A percentile compares a stretch with the other conserved stretches of the same genome.
These are phyloP conservation scores for Backusella circina DNA, from an alignment of 192 early-diverging fungal genomes.

Conservation along the genomic window DNA sequence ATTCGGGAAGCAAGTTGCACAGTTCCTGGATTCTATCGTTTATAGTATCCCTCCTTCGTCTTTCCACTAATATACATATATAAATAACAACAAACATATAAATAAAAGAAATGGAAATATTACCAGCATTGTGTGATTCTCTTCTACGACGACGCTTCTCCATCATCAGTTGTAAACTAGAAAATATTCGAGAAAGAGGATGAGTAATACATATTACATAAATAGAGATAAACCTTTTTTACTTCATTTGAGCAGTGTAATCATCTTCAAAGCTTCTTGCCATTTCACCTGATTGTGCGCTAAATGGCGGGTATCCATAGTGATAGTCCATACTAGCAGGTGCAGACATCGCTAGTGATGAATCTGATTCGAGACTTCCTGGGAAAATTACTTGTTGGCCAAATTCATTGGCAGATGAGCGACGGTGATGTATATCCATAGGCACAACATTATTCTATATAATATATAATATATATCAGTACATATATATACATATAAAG, in stretches of 20 bases:
- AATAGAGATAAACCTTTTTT: slow-evolving; percentile 8
- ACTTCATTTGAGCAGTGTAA: slow-evolving; percentile 32
- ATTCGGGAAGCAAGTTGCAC: slow-evolving; percentile 77
- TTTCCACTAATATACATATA: slow-evolving; percentile 61
- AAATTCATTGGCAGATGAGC: slow-evolving; percentile 7
- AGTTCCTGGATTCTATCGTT: slow-evolving; percentile 98
- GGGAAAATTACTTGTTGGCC: not conserved
- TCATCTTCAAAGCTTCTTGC: slow-evolving; percentile 32
- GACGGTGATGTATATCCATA: slow-evolving; percentile 2
- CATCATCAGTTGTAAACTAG: slow-evolving; percentile 40
- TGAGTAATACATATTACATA: not conserved
- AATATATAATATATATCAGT: too few relatives aligned
- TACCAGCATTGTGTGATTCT: slow-evolving; percentile 91
- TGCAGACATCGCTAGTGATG: slow-evolving; percentile 27
- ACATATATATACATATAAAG: not conserved
- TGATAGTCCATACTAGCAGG: slow-evolving; percentile 30
- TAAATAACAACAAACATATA: not conserved
- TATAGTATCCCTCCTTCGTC: slow-evolving; percentile 94
- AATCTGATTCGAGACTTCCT: not conserved
- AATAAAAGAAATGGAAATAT: not conserved
- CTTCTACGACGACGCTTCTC: slow-evolving; percentile 91
- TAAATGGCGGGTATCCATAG: not conserved
- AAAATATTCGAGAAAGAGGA: not conserved
- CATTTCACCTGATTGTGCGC: not conserved
- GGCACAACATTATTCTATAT: not conserved